Evolutionary conservation across 1,284 basidiomycete species (phyloP), one percentile per base, ranked within the genome.

Genomic region (Ganoderma multipileum): DNA sequence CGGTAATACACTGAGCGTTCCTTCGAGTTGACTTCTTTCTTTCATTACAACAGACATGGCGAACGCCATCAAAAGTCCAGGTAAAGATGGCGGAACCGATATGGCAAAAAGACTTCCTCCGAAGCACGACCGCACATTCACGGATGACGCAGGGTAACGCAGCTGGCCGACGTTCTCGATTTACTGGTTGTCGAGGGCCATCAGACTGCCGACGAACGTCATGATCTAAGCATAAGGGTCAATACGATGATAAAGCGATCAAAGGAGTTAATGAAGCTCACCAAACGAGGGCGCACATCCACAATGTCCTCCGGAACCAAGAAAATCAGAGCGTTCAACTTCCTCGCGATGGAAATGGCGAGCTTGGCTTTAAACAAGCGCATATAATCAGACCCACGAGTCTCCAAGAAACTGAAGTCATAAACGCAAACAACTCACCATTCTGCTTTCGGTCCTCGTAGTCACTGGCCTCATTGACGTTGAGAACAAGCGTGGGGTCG

Each of bases 321-420:
- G 87, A 99, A 99, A 77, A 99, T 99, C 76, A 99, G 83, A 4
- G 96, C 95, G 66, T 96, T 95, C 89, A 98, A 91, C 89, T 99
- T 99, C 78, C 97, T 88, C 28, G 97, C 97, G 76, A 99, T 98
- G 6, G 95, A 97, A 76, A 99, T 99, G 20, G 96, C 98, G 71
- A 99, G 82, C 88, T 98, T 98, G 52, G 96, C 95, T 95, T 71
- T 26, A 67, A 38, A 63, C 61, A 23, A 44, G n/a, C 52, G 33
- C 33, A 33, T 33, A 23, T 41, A 63, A 47, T 4, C n/a, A 60
- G 62, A 26, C 20, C 38, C 3, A 30, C 12, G 64, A 47, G 30
- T 50, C 11, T 6, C 7, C 61, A n/a, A n/a, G 16, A n/a, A 5
- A 14, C 3, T 16, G 18, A 1, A 23, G 12, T 41, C 71, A 68